These are phyloP conservation scores for Pleurozium schreberi DNA, from an alignment of 225 moss, liverwort and hornwort species.

Conservation along the genomic window DNA sequence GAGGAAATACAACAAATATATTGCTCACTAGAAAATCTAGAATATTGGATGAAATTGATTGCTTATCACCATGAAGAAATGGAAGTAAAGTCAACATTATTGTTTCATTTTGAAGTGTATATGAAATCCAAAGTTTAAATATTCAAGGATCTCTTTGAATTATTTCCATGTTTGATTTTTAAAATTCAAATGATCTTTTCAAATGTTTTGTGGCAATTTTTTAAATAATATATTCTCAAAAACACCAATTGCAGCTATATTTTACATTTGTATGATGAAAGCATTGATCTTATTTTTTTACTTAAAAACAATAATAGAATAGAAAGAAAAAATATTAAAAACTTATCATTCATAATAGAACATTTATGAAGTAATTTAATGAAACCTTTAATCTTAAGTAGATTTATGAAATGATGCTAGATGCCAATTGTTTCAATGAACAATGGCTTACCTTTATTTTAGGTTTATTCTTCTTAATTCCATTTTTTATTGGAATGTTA, in stretches of 20 bases:
- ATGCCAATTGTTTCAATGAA: not conserved
- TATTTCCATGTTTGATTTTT: not conserved
- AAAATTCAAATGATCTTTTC: not conserved
- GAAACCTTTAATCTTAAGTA: not conserved
- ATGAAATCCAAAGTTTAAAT: not conserved
- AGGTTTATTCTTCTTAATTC: not conserved
- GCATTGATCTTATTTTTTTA: too few species aligned
- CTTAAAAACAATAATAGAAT: not conserved
- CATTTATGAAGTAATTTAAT: not conserved
- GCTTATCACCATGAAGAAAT: not conserved
- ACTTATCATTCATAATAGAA: not conserved
- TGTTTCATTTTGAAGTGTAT: not conserved
- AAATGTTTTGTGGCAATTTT: not conserved
- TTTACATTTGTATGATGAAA: not conserved
- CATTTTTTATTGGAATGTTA: not conserved
- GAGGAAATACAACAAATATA: not conserved
- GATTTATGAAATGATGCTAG: not conserved
- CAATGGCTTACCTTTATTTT: constrained; percentile 9
- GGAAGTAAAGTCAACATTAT: not conserved
- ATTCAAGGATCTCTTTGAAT: too few species aligned
- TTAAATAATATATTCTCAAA: too few species aligned
- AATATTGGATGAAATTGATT: too few species aligned
- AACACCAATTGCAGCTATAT: not conserved
- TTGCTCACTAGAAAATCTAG: not conserved
- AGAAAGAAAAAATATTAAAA: not conserved